Base-by-base conservation (phyloP, 306 rosid species). In the Arachis stenosperma region DNA sequence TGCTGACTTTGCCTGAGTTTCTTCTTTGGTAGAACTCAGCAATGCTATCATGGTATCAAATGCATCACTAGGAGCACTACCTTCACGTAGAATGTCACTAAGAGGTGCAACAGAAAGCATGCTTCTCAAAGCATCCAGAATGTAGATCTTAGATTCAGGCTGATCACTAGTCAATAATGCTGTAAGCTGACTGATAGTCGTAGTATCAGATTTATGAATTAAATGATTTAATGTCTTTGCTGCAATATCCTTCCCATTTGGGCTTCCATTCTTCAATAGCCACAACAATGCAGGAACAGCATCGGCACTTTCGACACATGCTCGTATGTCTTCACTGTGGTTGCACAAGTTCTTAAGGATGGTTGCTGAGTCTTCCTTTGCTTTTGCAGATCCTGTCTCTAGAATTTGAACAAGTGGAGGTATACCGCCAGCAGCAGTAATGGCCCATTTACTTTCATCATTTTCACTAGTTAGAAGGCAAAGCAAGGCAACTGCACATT, bases 401-500 rank as follows among this genome's bases (percentile, higher is more conserved):
- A 94, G 84, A 82, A 94, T 94, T 81, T 94, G 98, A 78, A 94
- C 98, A 69, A 94, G 96, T 10, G 98, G 98, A 78, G 98, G 98
- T 78, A 94, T 94, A 66, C 98, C 98, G 79, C 98, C 98, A 67
- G 96, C 98, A 86, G 98, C 98, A 63, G 98, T 94, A 47, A 94
- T 91, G 71, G 97, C 97, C 98, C 98, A 91, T 79, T 89, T 94
- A 79, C 98, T 91, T 76, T 94, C 98, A 80, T 94, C 98, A 73
- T 88, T 94, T 87, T 94, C 98, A 70, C 85, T 81, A 5, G 96
- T 88, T 73, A 94, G 84, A 81, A 94, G 90, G 87, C 90, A 86
- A 78, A 94, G 98, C 60, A 93, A 85, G 11, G 98, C 91, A 75
- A 93, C 98, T 69, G 98, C 97, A 84, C 96, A 93, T 83, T 93